Evolutionary conservation across 257 asterid genomes (phyloP), one percentile per base, ranked within the genome.

Genomic region (Paraleonurus japonicus): DNA sequence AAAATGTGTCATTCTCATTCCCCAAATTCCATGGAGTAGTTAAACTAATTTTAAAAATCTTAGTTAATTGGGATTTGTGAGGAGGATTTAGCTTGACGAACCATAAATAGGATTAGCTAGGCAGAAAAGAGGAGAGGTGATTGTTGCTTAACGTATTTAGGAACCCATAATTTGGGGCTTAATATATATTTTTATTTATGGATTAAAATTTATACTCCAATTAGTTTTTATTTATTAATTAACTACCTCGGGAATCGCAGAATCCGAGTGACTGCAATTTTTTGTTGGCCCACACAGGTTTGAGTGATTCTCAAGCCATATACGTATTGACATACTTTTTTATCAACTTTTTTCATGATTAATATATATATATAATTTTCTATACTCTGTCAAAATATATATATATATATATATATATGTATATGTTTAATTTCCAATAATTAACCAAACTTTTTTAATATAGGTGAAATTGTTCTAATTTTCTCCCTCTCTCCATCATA

Each of bases 21-120:
- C 83, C 78, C 54, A 74, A 71, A 73, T 70, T 81, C 35, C 59
- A 69, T 68, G 83, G 82, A 81, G 81, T 78, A 57, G 87, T 79
- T 80, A 54, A 15, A 39, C 20, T 45, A 75, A 66, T 64, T 60
- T 48, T 1, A 61, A 53, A 33, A 8, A 22, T 1, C 50, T 35
- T 62, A 70, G 70, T 83, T 76, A 73, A 82, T 84, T 28, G 96
- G 89, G 86, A 86, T 78, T 78, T 72, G 96, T 75, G 95, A 88
- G 85, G 77, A 90, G 85, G 77, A 90, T 81, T 83, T 88, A 88
- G 85, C 89, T 90, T 88, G 78, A 90, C 93, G 91, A 86, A 82
- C 83, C 86, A 82, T 79, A 77, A 81, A 85, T 78, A 72, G 75
- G 69, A 76, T 62, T 63, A 32, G 8, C 4, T 32, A 61, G 72